phyloP scores from a whole-genome alignment of 306 rosid genomes.

The Vigna nakashimae region DNA sequence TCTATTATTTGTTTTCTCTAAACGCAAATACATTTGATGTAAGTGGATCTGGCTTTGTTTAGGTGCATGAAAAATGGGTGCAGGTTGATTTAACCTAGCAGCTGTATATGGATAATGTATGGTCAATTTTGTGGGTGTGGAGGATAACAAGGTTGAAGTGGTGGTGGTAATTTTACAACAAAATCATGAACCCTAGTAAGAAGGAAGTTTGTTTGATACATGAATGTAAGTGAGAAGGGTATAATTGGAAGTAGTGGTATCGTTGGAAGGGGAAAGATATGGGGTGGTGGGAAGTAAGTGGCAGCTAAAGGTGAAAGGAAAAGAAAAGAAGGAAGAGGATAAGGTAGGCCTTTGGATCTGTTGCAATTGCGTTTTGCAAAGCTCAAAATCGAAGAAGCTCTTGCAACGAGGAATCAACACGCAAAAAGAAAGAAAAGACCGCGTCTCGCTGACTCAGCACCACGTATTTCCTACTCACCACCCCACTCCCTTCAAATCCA shows the following conservation, averaged over 20 bases:
- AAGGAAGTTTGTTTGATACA: not conserved
- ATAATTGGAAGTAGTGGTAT: no score
- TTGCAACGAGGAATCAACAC: conserved; percentile 16
- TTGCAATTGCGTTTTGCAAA: not conserved
- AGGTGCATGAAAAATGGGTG: not conserved
- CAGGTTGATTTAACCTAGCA: no score
- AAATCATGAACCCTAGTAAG: not conserved
- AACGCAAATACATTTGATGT: not conserved
- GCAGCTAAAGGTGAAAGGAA: conserved; percentile 48
- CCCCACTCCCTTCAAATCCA: not conserved
- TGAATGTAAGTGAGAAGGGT: not conserved
- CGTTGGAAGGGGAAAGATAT: not conserved
- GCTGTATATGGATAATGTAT: not conserved
- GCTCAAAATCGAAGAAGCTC: conserved; percentile 33
- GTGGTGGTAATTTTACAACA: not conserved
- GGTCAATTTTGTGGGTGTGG: conserved; percentile 30
- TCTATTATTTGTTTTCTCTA: not conserved
- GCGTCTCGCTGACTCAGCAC: conserved; percentile 44
- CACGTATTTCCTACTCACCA: conserved; percentile 28
- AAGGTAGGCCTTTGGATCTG: conserved; percentile 46
- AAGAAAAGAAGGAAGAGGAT: conserved; percentile 1
- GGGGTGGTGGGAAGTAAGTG: conserved; percentile 51
- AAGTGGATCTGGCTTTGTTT: not conserved
- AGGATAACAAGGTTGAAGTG: conserved; percentile 10
- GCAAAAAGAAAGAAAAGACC: not conserved